Evolutionary conservation across 192 early-diverging fungal species (phyloP).

Genomic region (Backusella parvicylindrica): DNA sequence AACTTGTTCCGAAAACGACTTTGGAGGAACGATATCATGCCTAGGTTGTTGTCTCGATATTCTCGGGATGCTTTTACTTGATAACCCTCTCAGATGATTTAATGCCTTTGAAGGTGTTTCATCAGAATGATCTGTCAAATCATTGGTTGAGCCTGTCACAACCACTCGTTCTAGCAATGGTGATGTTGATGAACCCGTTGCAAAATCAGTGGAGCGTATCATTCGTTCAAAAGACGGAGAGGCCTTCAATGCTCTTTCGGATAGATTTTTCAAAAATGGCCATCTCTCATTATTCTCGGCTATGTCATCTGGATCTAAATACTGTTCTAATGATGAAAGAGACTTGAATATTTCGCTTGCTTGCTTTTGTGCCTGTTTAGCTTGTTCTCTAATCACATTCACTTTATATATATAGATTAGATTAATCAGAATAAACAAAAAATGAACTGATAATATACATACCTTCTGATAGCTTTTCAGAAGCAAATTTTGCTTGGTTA

Average conservation of each 20-base stretch:
- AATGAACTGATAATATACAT: neutral
- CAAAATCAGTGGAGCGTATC: neutral
- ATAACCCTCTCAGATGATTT: neutral
- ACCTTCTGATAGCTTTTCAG: slow-evolving; percentile 7
- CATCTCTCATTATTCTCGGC: neutral
- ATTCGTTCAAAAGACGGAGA: slow-evolving; percentile 1
- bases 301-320: neutral
- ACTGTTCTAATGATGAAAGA: slow-evolving; percentile 2
- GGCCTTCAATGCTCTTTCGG: neutral
- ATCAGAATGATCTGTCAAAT: neutral
- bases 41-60: neutral
- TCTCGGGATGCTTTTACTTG: neutral
- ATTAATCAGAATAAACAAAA: neutral
- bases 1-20: neutral
- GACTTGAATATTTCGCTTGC: neutral
- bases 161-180: neutral
- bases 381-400: neutral
- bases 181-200: neutral
- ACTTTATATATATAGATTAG: neutral
- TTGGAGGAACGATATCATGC: neutral
- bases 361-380: neutral
- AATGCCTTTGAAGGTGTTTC: neutral
- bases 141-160: neutral
- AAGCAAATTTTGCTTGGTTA: neutral
- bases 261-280: neutral